Conservation (phyloP, 331 rosid genomes). For the Prunus yedoensis region DNA sequence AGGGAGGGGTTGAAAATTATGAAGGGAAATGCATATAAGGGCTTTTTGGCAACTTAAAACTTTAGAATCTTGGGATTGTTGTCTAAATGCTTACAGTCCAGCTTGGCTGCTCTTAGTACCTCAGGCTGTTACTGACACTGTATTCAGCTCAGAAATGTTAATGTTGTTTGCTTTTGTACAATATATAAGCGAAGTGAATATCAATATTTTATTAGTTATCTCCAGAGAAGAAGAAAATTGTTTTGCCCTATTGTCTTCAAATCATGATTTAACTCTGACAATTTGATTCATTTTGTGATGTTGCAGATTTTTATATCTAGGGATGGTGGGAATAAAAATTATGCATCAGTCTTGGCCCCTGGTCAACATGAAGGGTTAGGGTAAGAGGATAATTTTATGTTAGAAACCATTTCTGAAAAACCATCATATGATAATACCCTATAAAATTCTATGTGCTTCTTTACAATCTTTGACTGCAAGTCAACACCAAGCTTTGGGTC, state of each 20-base stretch:
- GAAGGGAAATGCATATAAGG: not conserved
- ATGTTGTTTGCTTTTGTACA: not conserved
- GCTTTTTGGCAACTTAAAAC: not conserved
- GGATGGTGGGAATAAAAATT: slow-evolving; percentile 87
- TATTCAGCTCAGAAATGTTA: slow-evolving; percentile 1
- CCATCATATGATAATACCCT: not conserved
- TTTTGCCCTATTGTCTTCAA: not conserved
- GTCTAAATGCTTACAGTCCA: not conserved
- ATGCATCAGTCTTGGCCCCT: slow-evolving; percentile 96
- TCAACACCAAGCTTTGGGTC: not conserved
- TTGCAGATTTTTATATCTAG: slow-evolving; percentile 90
- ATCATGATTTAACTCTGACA: slow-evolving; percentile 12
- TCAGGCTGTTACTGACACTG: not conserved
- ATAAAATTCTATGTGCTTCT: not conserved
- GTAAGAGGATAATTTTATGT: slow-evolving; percentile 51
- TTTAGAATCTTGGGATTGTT: not conserved
- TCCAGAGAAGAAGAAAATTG: not conserved
- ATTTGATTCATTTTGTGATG: slow-evolving; percentile 28
- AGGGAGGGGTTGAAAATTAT: not conserved
- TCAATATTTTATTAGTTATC: not conserved
- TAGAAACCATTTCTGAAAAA: slow-evolving; percentile 11
- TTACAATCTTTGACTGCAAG: not conserved
- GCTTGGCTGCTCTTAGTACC: not conserved
- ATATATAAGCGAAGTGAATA: not conserved
- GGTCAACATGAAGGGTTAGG: slow-evolving; percentile 97